Evolutionary conservation across 2,329 filamentous ascomycete species (phyloP).

Genomic region (Aspergillus fischeri): DNA sequence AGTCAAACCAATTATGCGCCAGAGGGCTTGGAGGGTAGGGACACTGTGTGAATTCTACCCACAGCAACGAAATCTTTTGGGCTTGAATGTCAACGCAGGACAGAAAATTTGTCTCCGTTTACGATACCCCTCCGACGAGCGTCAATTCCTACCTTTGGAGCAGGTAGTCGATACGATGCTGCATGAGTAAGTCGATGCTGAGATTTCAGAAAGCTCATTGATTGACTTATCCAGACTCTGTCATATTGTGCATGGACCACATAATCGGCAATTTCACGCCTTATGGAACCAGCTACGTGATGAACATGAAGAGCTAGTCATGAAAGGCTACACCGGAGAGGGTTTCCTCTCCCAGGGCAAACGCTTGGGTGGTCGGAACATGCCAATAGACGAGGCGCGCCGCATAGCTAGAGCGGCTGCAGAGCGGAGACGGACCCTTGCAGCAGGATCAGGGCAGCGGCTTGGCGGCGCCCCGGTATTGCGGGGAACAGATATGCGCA

Average conservation of each 20-base stretch:
- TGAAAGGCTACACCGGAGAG: slow-evolving; percentile 87
- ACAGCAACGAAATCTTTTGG: slow-evolving; percentile 66
- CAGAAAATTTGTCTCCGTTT: slow-evolving; percentile 78
- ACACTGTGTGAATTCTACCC: slow-evolving; percentile 85
- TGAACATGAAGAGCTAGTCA: slow-evolving; percentile 70
- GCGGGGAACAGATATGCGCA: slow-evolving; percentile 65
- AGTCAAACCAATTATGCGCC: slow-evolving; percentile 93
- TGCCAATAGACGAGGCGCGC: slow-evolving; percentile 69
- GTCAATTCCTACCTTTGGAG: slow-evolving; percentile 75
- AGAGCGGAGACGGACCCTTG: slow-evolving; percentile 61
- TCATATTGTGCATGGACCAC: slow-evolving; percentile 81
- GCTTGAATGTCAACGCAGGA: slow-evolving; percentile 74
- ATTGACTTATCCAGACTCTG: slow-evolving; percentile 50
- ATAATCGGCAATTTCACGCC: slow-evolving; percentile 76
- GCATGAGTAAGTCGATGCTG: slow-evolving; percentile 59
- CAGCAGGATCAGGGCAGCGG: slow-evolving; percentile 63
- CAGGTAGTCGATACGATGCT: slow-evolving; percentile 85
- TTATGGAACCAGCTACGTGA: slow-evolving; percentile 87
- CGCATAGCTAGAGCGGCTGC: slow-evolving; percentile 70
- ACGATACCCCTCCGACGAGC: slow-evolving; percentile 68
- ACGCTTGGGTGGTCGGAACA: slow-evolving; percentile 62
- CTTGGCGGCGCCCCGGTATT: slow-evolving; percentile 61
- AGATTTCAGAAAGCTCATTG: background rate
- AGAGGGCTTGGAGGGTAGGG: slow-evolving; percentile 73
- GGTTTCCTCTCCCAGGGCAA: slow-evolving; percentile 75